Evolutionary conservation across 495 filamentous ascomycete species (phyloP).

Genomic region (Lepidopterella palustris): DNA sequence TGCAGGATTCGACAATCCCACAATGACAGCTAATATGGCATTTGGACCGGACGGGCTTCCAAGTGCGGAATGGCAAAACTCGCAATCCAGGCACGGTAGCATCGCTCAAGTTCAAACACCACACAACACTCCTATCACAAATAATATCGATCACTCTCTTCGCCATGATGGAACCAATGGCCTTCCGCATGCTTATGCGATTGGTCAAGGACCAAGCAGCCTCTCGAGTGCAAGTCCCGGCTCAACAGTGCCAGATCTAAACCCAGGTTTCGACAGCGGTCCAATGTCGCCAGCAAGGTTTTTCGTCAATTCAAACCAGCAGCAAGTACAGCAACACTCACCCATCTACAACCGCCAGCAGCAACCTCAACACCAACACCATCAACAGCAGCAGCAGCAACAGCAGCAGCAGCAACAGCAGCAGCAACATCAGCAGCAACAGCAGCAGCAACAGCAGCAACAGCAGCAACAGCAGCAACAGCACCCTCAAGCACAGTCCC

Average conservation of each 20-base stretch:
- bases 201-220: conserved; percentile 57
- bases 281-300: conserved; percentile 31
- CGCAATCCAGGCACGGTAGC: conserved; percentile 24
- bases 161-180: conserved; percentile 34
- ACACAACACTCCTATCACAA: conserved; percentile 23
- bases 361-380: conserved; percentile 33
- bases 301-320: conserved; percentile 25
- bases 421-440: conserved; percentile 27
- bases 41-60: conserved; percentile 21
- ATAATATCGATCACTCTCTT: conserved; percentile 9
- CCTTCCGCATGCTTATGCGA: conserved; percentile 61
- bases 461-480: conserved; percentile 24
- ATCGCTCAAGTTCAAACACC: conserved; percentile 24
- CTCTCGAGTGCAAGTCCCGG: conserved; percentile 54
- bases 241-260: conserved; percentile 27
- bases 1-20: not conserved
- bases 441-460: conserved; percentile 17
- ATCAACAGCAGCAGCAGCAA: conserved; percentile 10
- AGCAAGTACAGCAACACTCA: conserved; percentile 30
- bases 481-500: conserved; percentile 27
- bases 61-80: conserved; percentile 23
- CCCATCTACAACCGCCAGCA: conserved; percentile 8
- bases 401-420: conserved; percentile 14
- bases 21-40: conserved; percentile 13
- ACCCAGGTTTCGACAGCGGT: conserved; percentile 25